Evolutionary conservation across 2,329 filamentous ascomycete species (phyloP).

Genomic region (Monosporascus ibericus): DNA sequence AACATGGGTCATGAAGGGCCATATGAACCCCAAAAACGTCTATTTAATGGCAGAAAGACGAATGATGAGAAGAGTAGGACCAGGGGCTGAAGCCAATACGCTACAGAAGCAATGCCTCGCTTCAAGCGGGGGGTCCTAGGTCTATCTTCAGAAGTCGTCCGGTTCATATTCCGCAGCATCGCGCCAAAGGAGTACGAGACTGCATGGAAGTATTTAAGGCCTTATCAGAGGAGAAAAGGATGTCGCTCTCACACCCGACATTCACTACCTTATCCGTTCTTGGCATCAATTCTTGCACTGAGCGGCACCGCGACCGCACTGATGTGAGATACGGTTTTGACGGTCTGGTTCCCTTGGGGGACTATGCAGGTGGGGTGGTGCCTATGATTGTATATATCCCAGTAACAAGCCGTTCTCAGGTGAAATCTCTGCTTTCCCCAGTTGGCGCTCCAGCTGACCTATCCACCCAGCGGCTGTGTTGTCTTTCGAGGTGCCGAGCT

Average conservation of each 20-base stretch:
- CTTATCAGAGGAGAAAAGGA: not conserved
- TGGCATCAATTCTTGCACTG: not conserved
- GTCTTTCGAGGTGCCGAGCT: constrained; percentile 4
- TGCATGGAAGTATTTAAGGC: not conserved
- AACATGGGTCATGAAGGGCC: not conserved
- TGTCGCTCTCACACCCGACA: not conserved
- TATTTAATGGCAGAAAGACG: not conserved
- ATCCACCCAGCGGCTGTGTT: constrained; percentile 2
- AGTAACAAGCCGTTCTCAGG: not conserved
- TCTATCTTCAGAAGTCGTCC: not conserved
- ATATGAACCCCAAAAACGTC: not conserved
- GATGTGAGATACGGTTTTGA: not conserved
- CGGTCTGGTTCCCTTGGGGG: not conserved
- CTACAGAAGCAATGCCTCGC: not conserved
- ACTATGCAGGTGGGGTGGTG: not conserved
- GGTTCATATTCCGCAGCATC: not conserved
- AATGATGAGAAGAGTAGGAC: no score
- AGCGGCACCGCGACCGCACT: not conserved
- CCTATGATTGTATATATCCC: no score
- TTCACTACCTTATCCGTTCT: not conserved
- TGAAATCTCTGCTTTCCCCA: constrained; percentile 4
- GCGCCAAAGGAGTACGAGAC: not conserved
- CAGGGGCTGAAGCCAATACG: not conserved
- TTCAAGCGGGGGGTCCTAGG: not conserved
- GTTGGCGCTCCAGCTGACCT: not conserved